Evolutionary conservation across 306 rosid genomes (phyloP), one percentile per base, ranked within the genome.

Genomic region (Medicago lupulina): DNA sequence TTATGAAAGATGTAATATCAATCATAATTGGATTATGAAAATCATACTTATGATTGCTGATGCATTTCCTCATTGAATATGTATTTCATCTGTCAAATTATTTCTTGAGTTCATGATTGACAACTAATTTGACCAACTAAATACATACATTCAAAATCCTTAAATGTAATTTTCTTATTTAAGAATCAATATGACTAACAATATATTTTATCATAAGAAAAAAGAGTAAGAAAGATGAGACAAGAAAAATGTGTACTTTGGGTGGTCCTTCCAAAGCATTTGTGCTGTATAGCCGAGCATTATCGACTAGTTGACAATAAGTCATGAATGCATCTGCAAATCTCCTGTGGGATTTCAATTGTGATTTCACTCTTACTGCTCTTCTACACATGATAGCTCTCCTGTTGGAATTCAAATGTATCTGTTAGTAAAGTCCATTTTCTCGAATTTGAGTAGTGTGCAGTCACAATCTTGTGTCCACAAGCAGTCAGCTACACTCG

Each of bases 211-310:
- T 61, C 46, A 34, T 10, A 10, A 17, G 28, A 65, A 19, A 61
- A 61, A 61, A 12, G 38, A 55, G 1, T 62, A 62, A 53, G 57
- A 31, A 72, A 73, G 65, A 69, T 15, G 63, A 5, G 46, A 40
- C 9, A 58, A 64, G 40, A 53, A 23, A 34, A 46, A 18, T 67
- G 43, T 70, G 11, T 75, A 95, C 97, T 91, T 89, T 95, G 16
- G 97, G 99, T 13, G 89, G 92, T 49, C 97, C 97, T 81, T 92
- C 97, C 85, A 95, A 87, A 39, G 89, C 88, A 84, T 95, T 95
- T 62, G 99, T 92, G 88, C 90, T 79, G 71, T 92, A 92, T 58
- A 96, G 82, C 75, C 98, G 73, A 21, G 96, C 96, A 86, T 85
- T 92, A 81, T 92, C 96, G 71, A 89, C 97, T 39, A 87, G 79